A percentile compares a stretch with the other conserved stretches of the same genome.
Conservation (phyloP, 768 basidiomycete species). For the Collybia sp. region DNA sequence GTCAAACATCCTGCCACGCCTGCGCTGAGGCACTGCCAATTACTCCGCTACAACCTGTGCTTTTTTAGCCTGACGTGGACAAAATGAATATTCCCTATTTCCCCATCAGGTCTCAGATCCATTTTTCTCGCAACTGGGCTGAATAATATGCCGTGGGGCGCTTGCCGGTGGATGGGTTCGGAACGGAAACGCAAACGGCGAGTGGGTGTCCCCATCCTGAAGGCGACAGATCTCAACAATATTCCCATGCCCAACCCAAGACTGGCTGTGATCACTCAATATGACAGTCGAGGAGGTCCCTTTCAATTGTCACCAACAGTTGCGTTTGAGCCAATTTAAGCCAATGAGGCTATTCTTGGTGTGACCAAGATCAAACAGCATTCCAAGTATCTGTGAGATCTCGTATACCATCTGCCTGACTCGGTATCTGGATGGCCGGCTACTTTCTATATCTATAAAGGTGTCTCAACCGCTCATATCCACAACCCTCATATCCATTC, state of each 20-base stretch:
- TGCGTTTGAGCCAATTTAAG: not conserved
- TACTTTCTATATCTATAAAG: not conserved
- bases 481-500: conserved; percentile 20
- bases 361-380: not conserved
- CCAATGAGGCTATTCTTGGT: not conserved
- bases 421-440: conserved; percentile 5
- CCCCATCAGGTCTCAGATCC: too few species aligned
- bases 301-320: not conserved
- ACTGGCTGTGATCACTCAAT: not conserved
- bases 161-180: not conserved
- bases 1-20: too few species aligned
- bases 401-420: not conserved
- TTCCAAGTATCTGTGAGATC: not conserved
- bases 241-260: not conserved
- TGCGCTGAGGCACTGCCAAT: too few species aligned
- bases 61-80: too few species aligned
- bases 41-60: too few species aligned
- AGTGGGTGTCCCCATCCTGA: not conserved
- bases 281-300: not conserved
- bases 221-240: not conserved
- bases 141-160: too few species aligned
- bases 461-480: conserved; percentile 3
- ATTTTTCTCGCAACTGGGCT: too few species aligned
- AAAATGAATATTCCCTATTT: too few species aligned
- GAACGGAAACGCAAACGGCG: not conserved